Conservation (phyloP, 305 asterid species). For the Fraxinus ornus region DNA sequence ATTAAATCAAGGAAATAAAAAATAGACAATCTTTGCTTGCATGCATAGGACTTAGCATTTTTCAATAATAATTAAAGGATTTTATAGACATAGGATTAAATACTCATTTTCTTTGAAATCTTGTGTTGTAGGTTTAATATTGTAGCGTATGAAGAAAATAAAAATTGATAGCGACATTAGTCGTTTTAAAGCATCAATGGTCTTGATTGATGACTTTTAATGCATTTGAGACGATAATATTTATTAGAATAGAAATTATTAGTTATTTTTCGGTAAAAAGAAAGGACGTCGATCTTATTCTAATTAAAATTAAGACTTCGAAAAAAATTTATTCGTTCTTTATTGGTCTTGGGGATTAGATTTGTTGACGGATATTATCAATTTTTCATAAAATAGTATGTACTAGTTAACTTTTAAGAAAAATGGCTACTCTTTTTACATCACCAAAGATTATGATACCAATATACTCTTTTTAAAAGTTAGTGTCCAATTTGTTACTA, state of each 20-base stretch:
- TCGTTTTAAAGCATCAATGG: neutral
- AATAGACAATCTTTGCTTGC: conserved; percentile 39
- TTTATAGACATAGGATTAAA: neutral
- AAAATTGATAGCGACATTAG: neutral
- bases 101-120: neutral
- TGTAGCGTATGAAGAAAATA: neutral
- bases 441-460: neutral
- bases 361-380: neutral
- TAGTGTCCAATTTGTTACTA: neutral
- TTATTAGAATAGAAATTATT: neutral
- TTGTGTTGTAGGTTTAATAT: neutral
- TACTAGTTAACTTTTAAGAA: neutral
- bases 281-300: no score
- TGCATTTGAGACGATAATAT: neutral
- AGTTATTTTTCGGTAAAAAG: no score
- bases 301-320: neutral
- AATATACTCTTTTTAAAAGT: neutral
- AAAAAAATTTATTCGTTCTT: neutral
- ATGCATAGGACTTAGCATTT: conserved; percentile 7
- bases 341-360: neutral
- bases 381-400: neutral
- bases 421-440: neutral
- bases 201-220: neutral
- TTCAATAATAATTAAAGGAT: neutral
- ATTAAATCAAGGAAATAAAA: neutral